A percentile compares a stretch with the other conserved stretches of the same genome.
phyloP scores from a whole-genome alignment of 1,284 basidiomycete genomes.

The Cutaneotrichosporon dermatis region DNA sequence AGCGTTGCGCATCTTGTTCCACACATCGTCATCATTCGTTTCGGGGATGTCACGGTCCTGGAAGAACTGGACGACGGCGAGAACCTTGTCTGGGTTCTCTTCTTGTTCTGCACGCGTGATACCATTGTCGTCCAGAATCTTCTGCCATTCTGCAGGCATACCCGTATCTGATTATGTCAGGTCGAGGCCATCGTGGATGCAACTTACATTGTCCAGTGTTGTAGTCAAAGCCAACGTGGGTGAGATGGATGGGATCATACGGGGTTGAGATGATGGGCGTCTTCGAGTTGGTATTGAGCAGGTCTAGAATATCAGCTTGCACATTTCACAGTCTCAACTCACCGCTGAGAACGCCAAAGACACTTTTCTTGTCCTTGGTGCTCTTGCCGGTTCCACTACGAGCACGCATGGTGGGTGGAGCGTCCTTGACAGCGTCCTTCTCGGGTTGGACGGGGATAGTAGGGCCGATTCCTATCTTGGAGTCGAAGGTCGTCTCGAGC shows the following conservation, averaged over 20 bases:
- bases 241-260: slow-evolving; percentile 99
- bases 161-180: slow-evolving; percentile 61
- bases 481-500: slow-evolving; percentile 37
- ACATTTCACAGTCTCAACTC: slow-evolving; percentile 29
- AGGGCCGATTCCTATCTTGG: slow-evolving; percentile 32
- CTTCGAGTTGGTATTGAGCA: slow-evolving; percentile 59
- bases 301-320: slow-evolving; percentile 52
- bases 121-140: slow-evolving; percentile 90
- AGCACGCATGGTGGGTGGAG: slow-evolving; percentile 36
- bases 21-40: slow-evolving; percentile 59
- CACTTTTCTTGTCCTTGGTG: slow-evolving; percentile 49
- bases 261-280: slow-evolving; percentile 86
- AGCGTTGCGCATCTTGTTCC: slow-evolving; percentile 64
- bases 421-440: slow-evolving; percentile 34
- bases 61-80: slow-evolving; percentile 97
- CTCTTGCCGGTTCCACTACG: slow-evolving; percentile 48
- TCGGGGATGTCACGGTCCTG: slow-evolving; percentile 35
- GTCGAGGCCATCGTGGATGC: not conserved
- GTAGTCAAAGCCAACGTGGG: slow-evolving; percentile 98
- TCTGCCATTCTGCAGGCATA: slow-evolving; percentile 98
- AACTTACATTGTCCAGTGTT: slow-evolving; percentile 82
- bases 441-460: slow-evolving; percentile 17
- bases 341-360: slow-evolving; percentile 50
- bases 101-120: slow-evolving; percentile 94
- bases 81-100: slow-evolving; percentile 93